Evolutionary conservation across 2,329 filamentous ascomycete genomes (phyloP), one percentile per base, ranked within the genome.

Genomic region (Xylaria sp.): DNA sequence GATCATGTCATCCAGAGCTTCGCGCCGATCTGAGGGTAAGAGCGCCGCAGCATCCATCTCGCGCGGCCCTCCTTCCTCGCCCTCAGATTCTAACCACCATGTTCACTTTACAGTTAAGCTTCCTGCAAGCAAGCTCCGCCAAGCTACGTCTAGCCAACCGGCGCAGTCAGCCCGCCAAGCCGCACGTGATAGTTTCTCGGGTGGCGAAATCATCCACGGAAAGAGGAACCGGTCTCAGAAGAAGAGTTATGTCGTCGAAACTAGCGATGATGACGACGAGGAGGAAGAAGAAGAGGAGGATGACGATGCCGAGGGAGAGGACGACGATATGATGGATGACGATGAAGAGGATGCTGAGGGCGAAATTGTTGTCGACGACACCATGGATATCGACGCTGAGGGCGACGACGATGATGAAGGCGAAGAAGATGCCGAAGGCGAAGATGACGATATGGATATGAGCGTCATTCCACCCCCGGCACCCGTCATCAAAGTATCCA

Each of bases 161-260:
- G 76, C 77, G 64, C 66, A 71, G 69, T 66, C 72, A 68, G 31
- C 71, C 67, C 64, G 72, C 73, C 58, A 71, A 37, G 57, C 64
- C 60, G 71, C 73, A 51, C 72, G 75, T 38, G 77, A 79, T 21
- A 72, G 72, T 46, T 82, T 82, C 55, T 76, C 76, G 23, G 79
- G 78, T 23, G 79, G 80, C 31, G 80, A 83, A 68, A 82, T 84
- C 51, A 72, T 83, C 17, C 76, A 79, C 25, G 80, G 82, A 38
- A 84, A 83, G 69, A 79, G 84, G 51, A 85, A 83, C 61, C 80
- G 84, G 8, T 83, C 82, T 5, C 80, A 79, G 17, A 85, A 85
- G 75, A 87, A 87, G 76, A 87, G 81, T 67, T 87, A 87, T 57
- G 83, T 86, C 37, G 82, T 88, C 23, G 84, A 87, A 64, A 84